A percentile compares a stretch with the other conserved stretches of the same genome.
phyloP scores from a whole-genome alignment of 1,284 basidiomycete genomes.

The Stereum hirsutum region DNA sequence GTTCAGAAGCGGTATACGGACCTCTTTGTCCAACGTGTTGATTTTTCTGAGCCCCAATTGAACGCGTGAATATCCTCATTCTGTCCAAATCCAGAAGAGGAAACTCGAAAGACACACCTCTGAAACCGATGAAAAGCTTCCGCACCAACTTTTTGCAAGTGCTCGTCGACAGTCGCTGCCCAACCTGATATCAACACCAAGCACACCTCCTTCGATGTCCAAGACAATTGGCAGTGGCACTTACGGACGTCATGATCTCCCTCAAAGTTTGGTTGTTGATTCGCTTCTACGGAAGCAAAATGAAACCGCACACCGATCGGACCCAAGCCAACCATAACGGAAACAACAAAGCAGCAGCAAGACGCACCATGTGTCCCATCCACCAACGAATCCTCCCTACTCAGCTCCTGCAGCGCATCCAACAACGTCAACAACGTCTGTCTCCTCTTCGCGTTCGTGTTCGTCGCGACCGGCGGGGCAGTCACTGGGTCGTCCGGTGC shows the following conservation, averaged over 20 bases:
- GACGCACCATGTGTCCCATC: constrained; percentile 25
- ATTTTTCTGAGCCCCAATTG: constrained; percentile 31
- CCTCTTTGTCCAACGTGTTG: constrained; percentile 57
- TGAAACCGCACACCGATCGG: not conserved
- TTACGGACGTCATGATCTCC: constrained; percentile 58
- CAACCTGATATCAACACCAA: not conserved
- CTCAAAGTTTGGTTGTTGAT: constrained; percentile 38
- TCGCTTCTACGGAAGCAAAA: constrained; percentile 16
- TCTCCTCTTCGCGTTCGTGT: constrained; percentile 22
- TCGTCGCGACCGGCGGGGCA: not conserved
- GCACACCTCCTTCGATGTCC: too few relatives aligned
- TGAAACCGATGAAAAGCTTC: constrained; percentile 55
- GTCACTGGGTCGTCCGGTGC: not conserved
- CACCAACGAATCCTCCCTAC: constrained; percentile 37
- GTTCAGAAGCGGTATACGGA: constrained; percentile 16
- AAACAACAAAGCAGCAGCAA: constrained; percentile 1
- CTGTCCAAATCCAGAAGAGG: too few relatives aligned
- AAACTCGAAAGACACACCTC: too few relatives aligned
- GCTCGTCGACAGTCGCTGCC: constrained; percentile 56
- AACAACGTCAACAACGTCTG: constrained; percentile 59
- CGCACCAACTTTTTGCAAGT: constrained; percentile 52
- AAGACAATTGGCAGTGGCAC: constrained; percentile 20
- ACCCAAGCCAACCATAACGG: not conserved
- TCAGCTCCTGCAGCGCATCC: constrained; percentile 51
- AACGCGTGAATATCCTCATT: not conserved